Conservation (phyloP, 1,284 basidiomycete species). For the Trichosporon sp. region DNA sequence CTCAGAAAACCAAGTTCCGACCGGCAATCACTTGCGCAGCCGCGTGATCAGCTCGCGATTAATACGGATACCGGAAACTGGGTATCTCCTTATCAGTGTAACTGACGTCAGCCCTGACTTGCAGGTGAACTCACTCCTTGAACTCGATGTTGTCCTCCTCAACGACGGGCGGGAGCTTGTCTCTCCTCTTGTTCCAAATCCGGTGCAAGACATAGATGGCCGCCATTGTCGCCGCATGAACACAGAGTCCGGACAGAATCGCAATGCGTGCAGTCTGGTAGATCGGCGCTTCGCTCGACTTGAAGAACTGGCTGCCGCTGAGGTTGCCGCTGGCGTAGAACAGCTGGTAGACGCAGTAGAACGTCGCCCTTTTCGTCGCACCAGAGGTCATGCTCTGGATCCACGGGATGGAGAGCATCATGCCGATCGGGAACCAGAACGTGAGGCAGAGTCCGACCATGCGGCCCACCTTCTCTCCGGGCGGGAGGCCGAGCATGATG, state of each 20-base stretch:
- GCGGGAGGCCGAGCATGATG: constrained; percentile 3
- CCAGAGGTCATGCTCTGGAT: constrained; percentile 3
- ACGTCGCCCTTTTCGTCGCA: not conserved
- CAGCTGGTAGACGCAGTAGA: constrained; percentile 12
- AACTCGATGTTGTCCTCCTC: constrained; percentile 17
- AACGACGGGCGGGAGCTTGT: not conserved
- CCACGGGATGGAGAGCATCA: constrained; percentile 15
- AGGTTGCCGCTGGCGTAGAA: constrained; percentile 26
- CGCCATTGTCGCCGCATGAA: not conserved
- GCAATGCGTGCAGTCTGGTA: constrained; percentile 21
- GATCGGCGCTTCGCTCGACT: constrained; percentile 18
- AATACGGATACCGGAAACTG: too few relatives aligned
- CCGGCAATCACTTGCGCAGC: too few relatives aligned
- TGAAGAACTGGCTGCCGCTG: constrained; percentile 29
- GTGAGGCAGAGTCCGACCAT: not conserved
- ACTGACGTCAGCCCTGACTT: too few relatives aligned
- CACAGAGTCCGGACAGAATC: not conserved
- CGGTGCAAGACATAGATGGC: not conserved
- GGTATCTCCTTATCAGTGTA: too few relatives aligned
- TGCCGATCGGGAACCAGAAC: constrained; percentile 10
- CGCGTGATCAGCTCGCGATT: too few relatives aligned
- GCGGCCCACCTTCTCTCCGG: not conserved
- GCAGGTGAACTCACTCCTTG: not conserved
- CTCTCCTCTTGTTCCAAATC: not conserved
- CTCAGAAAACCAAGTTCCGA: too few relatives aligned